Evolutionary conservation across 2,329 filamentous ascomycete genomes (phyloP), one percentile per base, ranked within the genome.

Genomic region (Alternaria atra): DNA sequence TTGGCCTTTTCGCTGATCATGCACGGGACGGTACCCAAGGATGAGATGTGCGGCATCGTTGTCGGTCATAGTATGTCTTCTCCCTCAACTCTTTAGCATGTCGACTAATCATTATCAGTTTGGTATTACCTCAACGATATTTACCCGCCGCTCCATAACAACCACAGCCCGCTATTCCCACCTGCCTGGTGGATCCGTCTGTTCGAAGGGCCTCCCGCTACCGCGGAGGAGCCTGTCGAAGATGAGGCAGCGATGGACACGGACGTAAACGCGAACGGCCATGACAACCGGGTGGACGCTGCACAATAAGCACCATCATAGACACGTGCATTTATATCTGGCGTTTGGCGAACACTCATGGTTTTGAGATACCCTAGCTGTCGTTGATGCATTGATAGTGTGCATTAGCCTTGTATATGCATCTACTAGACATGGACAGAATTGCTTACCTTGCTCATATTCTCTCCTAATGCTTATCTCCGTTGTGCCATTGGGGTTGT

Each of bases 121-220:
- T 98, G 94, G 91, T 99, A 98, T 80, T 99, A 97, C 82, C 97
- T 98, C 80, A 92, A 90, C 61, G 95, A 99, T 77, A 94, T 99
- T 15, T 99, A 97, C 79, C 95, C 95, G 4, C 91, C 93, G 3
- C 86, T 97, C 43, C 92, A 97, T 80, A 89, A 91, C 65, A 93
- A 93, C 17, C 90, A 91, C 52, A 86, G 92, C 57, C 95, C 95
- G 0, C 84, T 99, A 48, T 94, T 97, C 71, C 94, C 95, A 37
- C 95, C 95, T 0, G 82, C 83, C 60, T 97, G 92, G 90, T 99
- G 94, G 94, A 87, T 91, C 59, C 86, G 93, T 42, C 74, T 98
- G 17, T 97, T 97, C 73, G 93, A 90, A 52, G 76, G 77, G 17
- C 70, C 65, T 6, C 76, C 75, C 2, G 61, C 66, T 37, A 65